Base-by-base conservation (phyloP, 129 eudicot genomes). In the Lactuca sativa region DNA sequence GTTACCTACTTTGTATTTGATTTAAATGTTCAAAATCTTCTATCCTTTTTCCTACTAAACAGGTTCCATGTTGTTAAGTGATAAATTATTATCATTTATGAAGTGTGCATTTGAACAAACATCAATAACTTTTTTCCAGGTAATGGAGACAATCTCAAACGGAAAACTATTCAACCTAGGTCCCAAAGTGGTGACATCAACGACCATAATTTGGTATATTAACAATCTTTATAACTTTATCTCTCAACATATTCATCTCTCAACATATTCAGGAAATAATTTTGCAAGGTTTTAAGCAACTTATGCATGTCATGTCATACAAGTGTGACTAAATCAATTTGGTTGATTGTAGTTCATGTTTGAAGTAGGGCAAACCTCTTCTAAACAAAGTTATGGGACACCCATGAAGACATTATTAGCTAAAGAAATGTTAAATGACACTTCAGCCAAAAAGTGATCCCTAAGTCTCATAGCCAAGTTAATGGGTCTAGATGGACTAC, bases 401-500 rank as follows among this genome's bases (percentile, higher is more conserved):
- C 78, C 86, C 3, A 84, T 90, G 84, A 90, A 87, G 95, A 84
- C 85, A 70, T 68, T 90, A 56, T 82, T 90, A 56, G 95, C 95
- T 6, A 83, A 90, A 69, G 97, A 90, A 83, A 75, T 86, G 97
- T 73, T 78, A 18, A 82, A 81, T 75, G 95, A 84, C 77, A 75
- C 76, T 56, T 80, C 83, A 57, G 37, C 84, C 44, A 87, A 75
- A 75, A 82, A 82, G 61, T 78, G 90, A n/a, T 44, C 89, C 25
- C 89, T 91, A 14, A 83, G 86, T 77, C 73, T 84, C 51, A 77
- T 92, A 53, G 95, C 98, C 61, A 78, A 82, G 71, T 81, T 92
- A 77, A 89, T 92, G 98, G 96, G 95, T 71, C 83, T 92, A 44
- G 95, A 92, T 74, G 90, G 89, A 57, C 54, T 86, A 68, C 91